A percentile compares a stretch with the other conserved stretches of the same genome.
Conservation (phyloP, 495 filamentous ascomycete species). For the Hypoxylon fragiforme region DNA sequence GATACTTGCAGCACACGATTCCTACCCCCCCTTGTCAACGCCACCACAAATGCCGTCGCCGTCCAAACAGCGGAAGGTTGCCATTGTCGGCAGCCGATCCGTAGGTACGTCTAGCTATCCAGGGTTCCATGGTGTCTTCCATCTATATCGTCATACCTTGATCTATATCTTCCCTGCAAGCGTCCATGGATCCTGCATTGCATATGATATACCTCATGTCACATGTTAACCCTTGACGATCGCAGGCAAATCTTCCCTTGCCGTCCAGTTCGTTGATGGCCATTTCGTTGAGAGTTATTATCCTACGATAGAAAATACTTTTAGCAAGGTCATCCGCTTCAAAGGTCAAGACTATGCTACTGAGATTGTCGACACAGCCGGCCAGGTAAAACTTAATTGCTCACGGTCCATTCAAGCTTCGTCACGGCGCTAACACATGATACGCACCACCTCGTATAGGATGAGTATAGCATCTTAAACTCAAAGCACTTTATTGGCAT, state of each 20-base stretch:
- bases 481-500: constrained; percentile 99
- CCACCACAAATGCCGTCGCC: constrained; percentile 68
- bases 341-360: constrained; percentile 92
- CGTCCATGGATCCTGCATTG: constrained; percentile 14
- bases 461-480: constrained; percentile 97
- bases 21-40: neutral
- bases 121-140: neutral
- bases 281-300: constrained; percentile 99
- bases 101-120: constrained; percentile 71
- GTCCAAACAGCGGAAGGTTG: constrained; percentile 95
- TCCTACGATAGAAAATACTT: constrained; percentile 98
- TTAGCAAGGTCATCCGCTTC: constrained; percentile 89
- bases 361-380: constrained; percentile 98
- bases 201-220: constrained; percentile 5
- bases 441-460: constrained; percentile 53
- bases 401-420: neutral
- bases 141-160: neutral
- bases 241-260: constrained; percentile 94
- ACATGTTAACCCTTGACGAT: constrained; percentile 17
- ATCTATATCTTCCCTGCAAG: constrained; percentile 8
- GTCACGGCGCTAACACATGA: constrained; percentile 3
- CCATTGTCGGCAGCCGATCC: constrained; percentile 95
- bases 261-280: constrained; percentile 95
- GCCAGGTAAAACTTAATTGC: constrained; percentile 68
- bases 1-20: constrained; percentile 16